These are phyloP conservation scores for Clonostachys sp. DNA, from an alignment of 2,329 filamentous ascomycete genomes.

Conservation along the genomic window DNA sequence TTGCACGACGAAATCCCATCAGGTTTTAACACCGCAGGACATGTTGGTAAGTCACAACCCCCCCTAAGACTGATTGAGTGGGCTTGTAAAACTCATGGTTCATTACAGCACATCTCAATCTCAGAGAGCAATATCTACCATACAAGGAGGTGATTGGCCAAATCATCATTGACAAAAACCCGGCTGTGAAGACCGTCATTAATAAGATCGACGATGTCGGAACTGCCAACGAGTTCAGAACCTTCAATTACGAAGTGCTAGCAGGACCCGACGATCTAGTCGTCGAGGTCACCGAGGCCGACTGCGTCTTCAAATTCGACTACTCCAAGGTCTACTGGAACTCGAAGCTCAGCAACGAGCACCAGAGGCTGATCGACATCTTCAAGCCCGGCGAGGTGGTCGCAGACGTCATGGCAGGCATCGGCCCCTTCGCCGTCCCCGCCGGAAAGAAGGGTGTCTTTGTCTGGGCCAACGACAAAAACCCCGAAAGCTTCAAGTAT, in stretches of 20 bases:
- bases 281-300: constrained; percentile 76
- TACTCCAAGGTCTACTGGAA: constrained; percentile 99
- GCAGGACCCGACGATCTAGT: constrained; percentile 77
- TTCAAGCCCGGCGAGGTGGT: constrained; percentile 86
- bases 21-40: constrained; percentile 85
- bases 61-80: background rate
- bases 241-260: constrained; percentile 88
- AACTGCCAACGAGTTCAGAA: constrained; percentile 78
- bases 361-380: constrained; percentile 69
- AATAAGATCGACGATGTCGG: constrained; percentile 93
- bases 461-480: constrained; percentile 96
- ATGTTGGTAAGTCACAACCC: constrained; percentile 59
- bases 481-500: constrained; percentile 77
- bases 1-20: constrained; percentile 76
- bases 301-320: constrained; percentile 87
- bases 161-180: constrained; percentile 87
- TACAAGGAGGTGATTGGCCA: constrained; percentile 85
- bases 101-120: constrained; percentile 75
- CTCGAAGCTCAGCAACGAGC: constrained; percentile 83
- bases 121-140: constrained; percentile 75
- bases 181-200: constrained; percentile 78
- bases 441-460: constrained; percentile 87
- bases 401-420: constrained; percentile 95
- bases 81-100: constrained; percentile 1
- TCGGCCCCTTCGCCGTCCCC: constrained; percentile 90